Evolutionary conservation across 169 alveolate species (phyloP).

Genomic region (Miamiensis avidus): DNA sequence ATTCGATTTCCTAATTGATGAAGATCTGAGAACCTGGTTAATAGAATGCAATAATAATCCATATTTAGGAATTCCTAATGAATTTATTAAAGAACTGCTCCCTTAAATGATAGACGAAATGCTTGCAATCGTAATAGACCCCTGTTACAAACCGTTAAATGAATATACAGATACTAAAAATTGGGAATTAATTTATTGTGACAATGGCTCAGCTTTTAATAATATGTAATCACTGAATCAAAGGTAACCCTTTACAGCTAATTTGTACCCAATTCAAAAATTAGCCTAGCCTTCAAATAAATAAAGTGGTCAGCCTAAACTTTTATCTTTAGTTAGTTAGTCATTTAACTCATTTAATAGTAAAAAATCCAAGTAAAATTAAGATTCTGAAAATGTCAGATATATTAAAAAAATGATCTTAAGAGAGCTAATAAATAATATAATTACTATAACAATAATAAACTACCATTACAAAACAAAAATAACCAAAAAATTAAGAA

Average conservation of each 20-base stretch:
- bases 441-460: not conserved
- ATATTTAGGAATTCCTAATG: constrained; percentile 56
- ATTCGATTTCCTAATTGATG: constrained; percentile 69
- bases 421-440: not conserved
- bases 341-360: not conserved
- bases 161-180: constrained; percentile 30
- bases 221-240: constrained; percentile 28
- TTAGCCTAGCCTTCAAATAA: constrained; percentile 40
- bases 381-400: not conserved
- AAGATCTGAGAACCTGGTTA: constrained; percentile 56
- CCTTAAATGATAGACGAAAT: constrained; percentile 53
- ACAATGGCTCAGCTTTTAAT: constrained; percentile 19
- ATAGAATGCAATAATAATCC: constrained; percentile 73
- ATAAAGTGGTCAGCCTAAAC: not conserved
- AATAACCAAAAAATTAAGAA: not conserved
- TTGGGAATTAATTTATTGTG: constrained; percentile 57
- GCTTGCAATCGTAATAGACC: not conserved
- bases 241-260: constrained; percentile 29
- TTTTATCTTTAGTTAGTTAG: not conserved
- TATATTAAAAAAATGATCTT: not conserved
- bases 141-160: not conserved
- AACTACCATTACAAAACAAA: not conserved
- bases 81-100: constrained; percentile 45
- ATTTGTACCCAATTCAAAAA: constrained; percentile 51
- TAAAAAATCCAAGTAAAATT: not conserved